Conservation (phyloP, 257 asterid species). For the Striga asiatica region DNA sequence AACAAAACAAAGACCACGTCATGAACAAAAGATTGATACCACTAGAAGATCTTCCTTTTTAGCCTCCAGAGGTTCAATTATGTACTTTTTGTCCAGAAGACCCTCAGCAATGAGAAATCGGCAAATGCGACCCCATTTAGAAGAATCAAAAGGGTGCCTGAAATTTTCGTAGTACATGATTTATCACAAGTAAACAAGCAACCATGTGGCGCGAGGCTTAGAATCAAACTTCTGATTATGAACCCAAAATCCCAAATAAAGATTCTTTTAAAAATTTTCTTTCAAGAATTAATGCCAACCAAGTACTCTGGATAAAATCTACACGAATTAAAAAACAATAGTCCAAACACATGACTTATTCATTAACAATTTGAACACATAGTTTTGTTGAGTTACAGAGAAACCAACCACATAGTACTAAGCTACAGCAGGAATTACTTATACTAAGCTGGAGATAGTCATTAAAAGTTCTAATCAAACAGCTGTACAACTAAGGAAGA, state of each 20-base stretch:
- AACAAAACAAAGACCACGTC: background rate
- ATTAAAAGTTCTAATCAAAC: background rate
- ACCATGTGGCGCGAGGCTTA: background rate
- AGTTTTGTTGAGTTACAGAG: background rate
- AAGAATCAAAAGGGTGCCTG: slow-evolving; percentile 98
- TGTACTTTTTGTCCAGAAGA: slow-evolving; percentile 38
- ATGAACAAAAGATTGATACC: slow-evolving; percentile 34
- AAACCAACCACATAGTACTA: slow-evolving; percentile 2
- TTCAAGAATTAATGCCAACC: no score
- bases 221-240: no score
- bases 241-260: no score
- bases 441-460: background rate
- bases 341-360: background rate
- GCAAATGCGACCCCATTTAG: slow-evolving; percentile 96
- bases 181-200: background rate
- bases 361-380: background rate
- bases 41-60: slow-evolving; percentile 81
- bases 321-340: background rate
- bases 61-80: slow-evolving; percentile 87
- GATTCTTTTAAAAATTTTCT: no score
- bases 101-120: slow-evolving; percentile 56
- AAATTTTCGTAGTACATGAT: slow-evolving; percentile 12
- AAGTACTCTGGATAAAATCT: background rate
- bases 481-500: background rate
- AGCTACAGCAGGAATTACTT: background rate